These are phyloP conservation scores for Vigna mungo DNA, from an alignment of 306 rosid genomes.

Conservation along the genomic window DNA sequence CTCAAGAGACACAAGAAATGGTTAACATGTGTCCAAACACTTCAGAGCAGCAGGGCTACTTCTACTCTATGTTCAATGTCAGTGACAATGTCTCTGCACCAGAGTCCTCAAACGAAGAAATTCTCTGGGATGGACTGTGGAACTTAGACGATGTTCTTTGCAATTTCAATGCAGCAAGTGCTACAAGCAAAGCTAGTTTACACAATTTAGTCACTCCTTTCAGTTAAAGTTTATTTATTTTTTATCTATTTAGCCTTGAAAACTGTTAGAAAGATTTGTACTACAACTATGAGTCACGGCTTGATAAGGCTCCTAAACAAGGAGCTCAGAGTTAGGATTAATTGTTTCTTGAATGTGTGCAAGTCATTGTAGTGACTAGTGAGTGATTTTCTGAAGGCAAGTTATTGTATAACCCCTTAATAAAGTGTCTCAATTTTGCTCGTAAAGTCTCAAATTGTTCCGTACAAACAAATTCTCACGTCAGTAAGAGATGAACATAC, in stretches of 20 bases:
- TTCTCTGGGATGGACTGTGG: conserved; percentile 86
- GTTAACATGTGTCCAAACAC: conserved; percentile 47
- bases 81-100: conserved; percentile 50
- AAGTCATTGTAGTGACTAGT: conserved; percentile 32
- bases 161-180: conserved; percentile 53
- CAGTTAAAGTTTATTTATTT: conserved; percentile 42
- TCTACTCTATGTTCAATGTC: conserved; percentile 57
- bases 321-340: conserved; percentile 42
- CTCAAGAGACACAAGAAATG: conserved; percentile 62
- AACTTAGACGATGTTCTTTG: conserved; percentile 75
- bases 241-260: not conserved
- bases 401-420: conserved; percentile 33
- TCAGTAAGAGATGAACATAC: no score
- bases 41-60: conserved; percentile 55
- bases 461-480: no score
- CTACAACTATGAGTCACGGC: conserved; percentile 26
- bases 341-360: conserved; percentile 44
- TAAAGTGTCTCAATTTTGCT: conserved; percentile 47
- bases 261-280: conserved; percentile 14
- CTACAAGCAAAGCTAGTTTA: conserved; percentile 53
- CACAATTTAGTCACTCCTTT: conserved; percentile 73
- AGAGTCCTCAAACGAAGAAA: conserved; percentile 63
- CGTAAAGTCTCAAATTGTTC: conserved; percentile 22
- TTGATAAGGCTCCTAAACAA: conserved; percentile 45
- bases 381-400: conserved; percentile 30